Percentiles rank a stretch among this genome's conserved stretches.
phyloP scores from a whole-genome alignment of 805 yeast genomes.

The Wickerhamia fluorescens region DNA sequence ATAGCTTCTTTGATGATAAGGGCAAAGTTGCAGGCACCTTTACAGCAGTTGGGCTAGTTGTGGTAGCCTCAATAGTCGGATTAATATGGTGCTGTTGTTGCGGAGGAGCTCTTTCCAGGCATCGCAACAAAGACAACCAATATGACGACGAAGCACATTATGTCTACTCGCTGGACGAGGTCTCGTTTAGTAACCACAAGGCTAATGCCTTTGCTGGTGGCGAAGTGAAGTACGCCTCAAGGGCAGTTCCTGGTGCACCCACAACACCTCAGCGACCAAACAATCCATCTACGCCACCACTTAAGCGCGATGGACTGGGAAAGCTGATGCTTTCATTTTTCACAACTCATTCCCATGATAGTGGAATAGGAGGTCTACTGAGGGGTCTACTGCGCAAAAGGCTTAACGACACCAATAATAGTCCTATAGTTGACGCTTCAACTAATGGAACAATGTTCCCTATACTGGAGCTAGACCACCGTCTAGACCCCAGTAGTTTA shows the following conservation, averaged over 20 bases:
- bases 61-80: constrained; percentile 34
- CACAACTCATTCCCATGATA: constrained; percentile 7
- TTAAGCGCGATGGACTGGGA: constrained; percentile 28
- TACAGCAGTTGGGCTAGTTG: constrained; percentile 68
- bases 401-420: constrained; percentile 3
- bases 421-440: constrained; percentile 5
- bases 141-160: constrained; percentile 36
- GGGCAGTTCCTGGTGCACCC: constrained; percentile 5
- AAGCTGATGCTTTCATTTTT: constrained; percentile 27
- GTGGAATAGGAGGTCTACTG: constrained; percentile 5
- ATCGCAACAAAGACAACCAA: constrained; percentile 16
- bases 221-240: too few species aligned
- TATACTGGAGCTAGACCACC: constrained; percentile 36
- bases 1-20: constrained; percentile 54
- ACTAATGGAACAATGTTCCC: too few species aligned
- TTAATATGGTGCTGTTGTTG: constrained; percentile 36
- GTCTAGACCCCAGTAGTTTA: constrained; percentile 53
- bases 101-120: constrained; percentile 11
- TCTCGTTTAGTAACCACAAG: constrained; percentile 15
- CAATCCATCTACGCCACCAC: constrained; percentile 4
- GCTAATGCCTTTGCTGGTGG: constrained; percentile 9
- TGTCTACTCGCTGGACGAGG: constrained; percentile 28
- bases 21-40: constrained; percentile 87
- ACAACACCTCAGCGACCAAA: too few species aligned
- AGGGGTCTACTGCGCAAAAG: constrained; percentile 6